phyloP scores from a whole-genome alignment of 2,329 filamentous ascomycete genomes.

The Tolypocladium nubicola region DNA sequence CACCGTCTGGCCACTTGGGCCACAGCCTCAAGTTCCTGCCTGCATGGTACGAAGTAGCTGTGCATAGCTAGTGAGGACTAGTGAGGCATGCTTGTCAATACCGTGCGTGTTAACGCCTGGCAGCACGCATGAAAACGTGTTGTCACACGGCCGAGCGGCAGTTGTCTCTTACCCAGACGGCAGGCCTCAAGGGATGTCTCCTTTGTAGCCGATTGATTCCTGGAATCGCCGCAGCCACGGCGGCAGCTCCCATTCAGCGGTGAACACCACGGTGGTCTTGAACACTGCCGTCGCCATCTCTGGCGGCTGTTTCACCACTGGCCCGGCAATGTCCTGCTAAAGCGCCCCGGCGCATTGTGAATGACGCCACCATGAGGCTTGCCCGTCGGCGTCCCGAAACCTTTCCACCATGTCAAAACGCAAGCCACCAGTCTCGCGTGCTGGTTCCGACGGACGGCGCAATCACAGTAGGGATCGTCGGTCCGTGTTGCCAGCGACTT shows the following conservation, averaged over 20 bases:
- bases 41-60: too few species aligned
- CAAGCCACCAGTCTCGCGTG: background rate
- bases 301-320: background rate
- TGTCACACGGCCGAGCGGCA: background rate
- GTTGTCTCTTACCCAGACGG: background rate
- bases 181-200: background rate
- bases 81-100: background rate
- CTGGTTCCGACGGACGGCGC: slow-evolving; percentile 7
- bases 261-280: background rate
- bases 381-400: background rate
- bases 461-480: slow-evolving; percentile 1
- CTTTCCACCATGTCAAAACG: background rate
- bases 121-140: background rate
- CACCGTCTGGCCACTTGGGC: background rate
- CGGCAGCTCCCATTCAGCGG: background rate
- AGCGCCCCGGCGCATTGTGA: background rate
- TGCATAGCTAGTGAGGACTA: background rate
- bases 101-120: background rate
- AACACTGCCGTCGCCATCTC: background rate
- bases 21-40: background rate
- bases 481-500: slow-evolving; percentile 2
- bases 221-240: background rate
- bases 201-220: background rate
- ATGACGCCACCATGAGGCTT: background rate
- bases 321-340: background rate